phyloP scores from a whole-genome alignment of 768 basidiomycete species.

The Auriscalpium orientale region DNA sequence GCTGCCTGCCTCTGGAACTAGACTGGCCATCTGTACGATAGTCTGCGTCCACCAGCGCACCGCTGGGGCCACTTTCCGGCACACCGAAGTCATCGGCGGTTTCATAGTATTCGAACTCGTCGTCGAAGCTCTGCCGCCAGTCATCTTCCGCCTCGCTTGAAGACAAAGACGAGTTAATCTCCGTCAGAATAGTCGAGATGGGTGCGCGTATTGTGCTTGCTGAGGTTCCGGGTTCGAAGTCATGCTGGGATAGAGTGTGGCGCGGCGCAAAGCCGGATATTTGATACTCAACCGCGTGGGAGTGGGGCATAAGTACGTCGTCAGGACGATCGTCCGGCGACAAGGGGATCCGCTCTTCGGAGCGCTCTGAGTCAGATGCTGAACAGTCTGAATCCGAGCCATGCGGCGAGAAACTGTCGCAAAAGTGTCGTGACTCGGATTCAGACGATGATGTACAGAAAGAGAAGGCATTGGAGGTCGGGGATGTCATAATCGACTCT shows the following conservation, averaged over 20 bases:
- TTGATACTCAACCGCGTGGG: not conserved
- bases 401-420: not conserved
- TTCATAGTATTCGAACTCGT: not conserved
- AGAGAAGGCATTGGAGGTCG: conserved; percentile 21
- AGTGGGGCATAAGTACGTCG: not conserved
- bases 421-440: not conserved
- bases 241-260: conserved; percentile 14
- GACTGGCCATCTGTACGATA: not conserved
- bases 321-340: not conserved
- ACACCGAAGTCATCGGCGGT: conserved; percentile 2
- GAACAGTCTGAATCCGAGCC: not conserved
- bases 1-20: not conserved
- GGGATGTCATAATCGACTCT: conserved; percentile 28
- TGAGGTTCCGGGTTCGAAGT: conserved; percentile 38
- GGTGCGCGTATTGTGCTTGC: conserved; percentile 35
- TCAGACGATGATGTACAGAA: conserved; percentile 22
- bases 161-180: conserved; percentile 4
- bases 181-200: conserved; percentile 4
- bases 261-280: conserved; percentile 4
- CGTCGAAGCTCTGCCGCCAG: not conserved
- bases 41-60: not conserved
- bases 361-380: not conserved
- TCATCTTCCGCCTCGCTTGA: conserved; percentile 12
- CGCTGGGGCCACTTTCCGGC: not conserved
- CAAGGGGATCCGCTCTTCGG: not conserved